A percentile compares a stretch with the other conserved stretches of the same genome.
Conservation (phyloP, 257 asterid species). For the Lycium barbarum region DNA sequence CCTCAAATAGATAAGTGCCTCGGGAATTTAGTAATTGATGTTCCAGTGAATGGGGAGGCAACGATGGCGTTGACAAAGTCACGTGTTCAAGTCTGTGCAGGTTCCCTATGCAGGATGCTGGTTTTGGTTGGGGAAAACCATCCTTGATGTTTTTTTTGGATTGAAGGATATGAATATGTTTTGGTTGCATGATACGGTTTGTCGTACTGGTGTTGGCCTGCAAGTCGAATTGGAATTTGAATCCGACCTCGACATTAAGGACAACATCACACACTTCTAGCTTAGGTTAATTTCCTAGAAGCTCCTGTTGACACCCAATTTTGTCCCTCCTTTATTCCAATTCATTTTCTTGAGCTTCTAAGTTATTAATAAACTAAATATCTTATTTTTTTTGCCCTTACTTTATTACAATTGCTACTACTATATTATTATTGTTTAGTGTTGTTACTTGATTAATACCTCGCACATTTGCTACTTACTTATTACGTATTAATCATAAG, state of each 20-base stretch:
- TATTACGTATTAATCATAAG: too few species aligned
- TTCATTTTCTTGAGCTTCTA: too few species aligned
- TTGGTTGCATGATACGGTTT: not conserved
- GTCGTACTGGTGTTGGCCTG: not conserved
- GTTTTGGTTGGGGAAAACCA: constrained; percentile 36
- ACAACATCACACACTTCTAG: too few species aligned
- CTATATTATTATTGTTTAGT: too few species aligned
- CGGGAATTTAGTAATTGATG: not conserved
- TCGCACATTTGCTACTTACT: too few species aligned
- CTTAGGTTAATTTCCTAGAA: too few species aligned
- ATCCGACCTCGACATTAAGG: not conserved
- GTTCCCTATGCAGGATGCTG: constrained; percentile 21
- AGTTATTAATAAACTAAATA: too few species aligned
- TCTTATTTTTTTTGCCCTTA: too few species aligned
- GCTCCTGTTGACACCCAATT: too few species aligned
- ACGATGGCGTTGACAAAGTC: not conserved
- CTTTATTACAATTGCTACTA: too few species aligned
- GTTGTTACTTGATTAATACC: too few species aligned
- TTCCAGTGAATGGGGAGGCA: not conserved
- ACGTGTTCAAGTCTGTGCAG: not conserved
- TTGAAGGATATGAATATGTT: not conserved
- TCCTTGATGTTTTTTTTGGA: not conserved
- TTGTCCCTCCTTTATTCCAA: too few species aligned
- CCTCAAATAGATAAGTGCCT: not conserved
- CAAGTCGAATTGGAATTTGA: not conserved